Evolutionary conservation across 2,329 filamentous ascomycete genomes (phyloP).

Genomic region (Onygenales sp.): DNA sequence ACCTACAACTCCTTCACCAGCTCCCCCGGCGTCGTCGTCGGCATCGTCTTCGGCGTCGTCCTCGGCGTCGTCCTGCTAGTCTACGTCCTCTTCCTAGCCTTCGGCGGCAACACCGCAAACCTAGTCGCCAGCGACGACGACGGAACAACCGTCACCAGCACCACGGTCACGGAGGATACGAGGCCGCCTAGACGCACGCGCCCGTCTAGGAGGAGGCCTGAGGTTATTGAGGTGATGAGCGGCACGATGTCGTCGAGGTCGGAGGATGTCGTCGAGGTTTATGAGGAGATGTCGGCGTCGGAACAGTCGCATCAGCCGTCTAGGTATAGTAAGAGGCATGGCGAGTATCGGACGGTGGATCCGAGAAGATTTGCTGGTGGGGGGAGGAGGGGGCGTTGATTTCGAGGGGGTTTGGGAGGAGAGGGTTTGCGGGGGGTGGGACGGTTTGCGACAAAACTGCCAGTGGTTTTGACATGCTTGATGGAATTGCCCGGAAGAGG

Average conservation of each 20-base stretch:
- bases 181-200: constrained; percentile 4
- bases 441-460: not conserved
- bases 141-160: constrained; percentile 4
- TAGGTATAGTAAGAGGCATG: constrained; percentile 27
- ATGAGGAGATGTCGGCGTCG: constrained; percentile 43
- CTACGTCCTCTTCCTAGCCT: constrained; percentile 42
- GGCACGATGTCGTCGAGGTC: constrained; percentile 23
- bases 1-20: constrained; percentile 48
- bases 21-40: constrained; percentile 50
- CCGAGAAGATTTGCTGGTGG: constrained; percentile 20
- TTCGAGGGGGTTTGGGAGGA: not conserved
- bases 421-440: not conserved
- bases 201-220: constrained; percentile 22
- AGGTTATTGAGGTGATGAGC: constrained; percentile 30
- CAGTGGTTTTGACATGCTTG: too few relatives aligned
- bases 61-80: constrained; percentile 46
- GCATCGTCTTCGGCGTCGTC: constrained; percentile 44
- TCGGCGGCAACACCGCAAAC: constrained; percentile 29
- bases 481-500: too few relatives aligned
- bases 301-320: constrained; percentile 14
- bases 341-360: constrained; percentile 43
- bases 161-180: constrained; percentile 4
- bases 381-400: constrained; percentile 14
- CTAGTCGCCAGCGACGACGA: constrained; percentile 21
- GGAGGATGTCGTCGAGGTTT: constrained; percentile 50